Base-by-base conservation (phyloP, 2,329 filamentous ascomycete genomes). In the Rosellinia necatrix region DNA sequence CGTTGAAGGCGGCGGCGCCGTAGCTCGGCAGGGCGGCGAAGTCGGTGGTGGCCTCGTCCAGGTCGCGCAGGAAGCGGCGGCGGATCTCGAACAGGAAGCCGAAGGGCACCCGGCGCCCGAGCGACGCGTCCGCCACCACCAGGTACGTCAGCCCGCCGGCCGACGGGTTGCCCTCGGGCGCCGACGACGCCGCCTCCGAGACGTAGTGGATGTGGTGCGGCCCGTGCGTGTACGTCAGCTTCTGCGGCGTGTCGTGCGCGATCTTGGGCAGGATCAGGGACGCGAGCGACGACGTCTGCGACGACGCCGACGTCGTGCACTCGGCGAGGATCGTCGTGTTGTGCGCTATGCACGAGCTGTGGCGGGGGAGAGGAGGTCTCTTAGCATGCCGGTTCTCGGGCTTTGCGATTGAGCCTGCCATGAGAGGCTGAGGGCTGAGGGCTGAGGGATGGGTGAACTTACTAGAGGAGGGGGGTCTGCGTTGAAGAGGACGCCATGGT, bases 181-280 rank as follows among this genome's bases (percentile, higher is more conserved):
- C 83, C 66, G 83, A 83, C 3, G 86, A 87, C 8, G 91, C 87
- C 0, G 91, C 86, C 70, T 94, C 90, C 68, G 92, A 85, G 70
- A 97, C 89, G 80, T 96, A 97, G 81, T 99, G 93, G 74, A 97
- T 94, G 80, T 94, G 91, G 74, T 96, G 87, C 58, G 87, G 81
- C 76, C 92, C 90, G 75, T 97, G 92, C 35, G 91, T 96, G 78
- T 96, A 97, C 51, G 93, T 97, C 64, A 96, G 85, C 76, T 97
- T 97, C 70, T 96, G 87, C 1, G 92, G 81, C 25, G 82, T 78
- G 62, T 80, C 76, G 78, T 99, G 94, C 53, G 83, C 81, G 79
- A 99, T 96, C 74, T 96, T 96, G 56, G 96, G 94, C 40, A 99
- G 91, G 78, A 99, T 92, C 67, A 97, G 81, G 40, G 92, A 94